Conservation (phyloP, 23 red algal genomes). For the Agarophyton chilense region DNA sequence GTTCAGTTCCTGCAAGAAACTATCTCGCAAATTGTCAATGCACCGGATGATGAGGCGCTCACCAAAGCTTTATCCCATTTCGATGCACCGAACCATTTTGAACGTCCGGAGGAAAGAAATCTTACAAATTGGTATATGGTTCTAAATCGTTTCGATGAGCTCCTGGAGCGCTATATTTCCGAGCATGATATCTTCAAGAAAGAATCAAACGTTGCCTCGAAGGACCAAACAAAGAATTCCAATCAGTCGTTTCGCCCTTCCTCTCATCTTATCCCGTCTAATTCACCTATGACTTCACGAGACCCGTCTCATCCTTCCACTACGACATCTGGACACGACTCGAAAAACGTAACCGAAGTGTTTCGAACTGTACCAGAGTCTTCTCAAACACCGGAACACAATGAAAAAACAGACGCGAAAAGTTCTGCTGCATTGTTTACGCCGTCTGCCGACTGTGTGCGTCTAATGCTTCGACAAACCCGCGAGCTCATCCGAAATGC, state of each 20-base stretch:
- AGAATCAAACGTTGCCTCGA: neutral
- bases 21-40: conserved; percentile 46
- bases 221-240: neutral
- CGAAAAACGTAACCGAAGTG: no score
- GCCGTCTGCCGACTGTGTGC: conserved; percentile 20
- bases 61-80: conserved; percentile 28
- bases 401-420: neutral
- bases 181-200: conserved; percentile 42
- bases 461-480: conserved; percentile 47
- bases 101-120: conserved; percentile 70
- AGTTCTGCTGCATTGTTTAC: neutral
- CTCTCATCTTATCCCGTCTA: neutral
- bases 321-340: neutral
- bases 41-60: conserved; percentile 34
- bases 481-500: conserved; percentile 66
- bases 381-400: neutral
- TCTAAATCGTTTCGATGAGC: conserved; percentile 71
- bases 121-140: conserved; percentile 71
- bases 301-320: neutral
- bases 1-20: conserved; percentile 31
- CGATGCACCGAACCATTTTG: conserved; percentile 67
- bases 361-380: neutral
- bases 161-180: conserved; percentile 59
- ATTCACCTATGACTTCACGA: neutral
- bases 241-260: neutral